Conservation (phyloP, 768 basidiomycete species). For the Boletellus sp. region DNA sequence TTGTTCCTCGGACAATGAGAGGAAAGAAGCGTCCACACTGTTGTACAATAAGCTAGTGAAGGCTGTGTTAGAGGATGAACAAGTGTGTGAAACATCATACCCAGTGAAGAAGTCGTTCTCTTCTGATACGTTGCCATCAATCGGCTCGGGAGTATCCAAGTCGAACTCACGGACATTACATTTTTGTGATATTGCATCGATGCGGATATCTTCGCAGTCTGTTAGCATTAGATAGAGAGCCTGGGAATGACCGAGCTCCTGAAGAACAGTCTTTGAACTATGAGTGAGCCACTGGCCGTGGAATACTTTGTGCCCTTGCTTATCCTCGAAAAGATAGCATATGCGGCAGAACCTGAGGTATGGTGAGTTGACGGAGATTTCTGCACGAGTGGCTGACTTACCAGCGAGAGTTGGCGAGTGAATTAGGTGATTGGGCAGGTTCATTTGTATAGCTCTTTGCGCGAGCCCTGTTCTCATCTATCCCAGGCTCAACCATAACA, state of each 20-base stretch:
- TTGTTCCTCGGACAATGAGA: slow-evolving; percentile 39
- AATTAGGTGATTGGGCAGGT: slow-evolving; percentile 48
- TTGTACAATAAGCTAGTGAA: slow-evolving; percentile 49
- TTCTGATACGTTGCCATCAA: slow-evolving; percentile 38
- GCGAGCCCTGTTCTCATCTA: slow-evolving; percentile 41
- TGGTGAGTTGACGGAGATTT: not conserved
- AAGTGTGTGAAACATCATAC: slow-evolving; percentile 32
- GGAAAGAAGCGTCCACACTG: slow-evolving; percentile 43
- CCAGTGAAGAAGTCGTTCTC: slow-evolving; percentile 54
- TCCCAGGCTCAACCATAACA: slow-evolving; percentile 60
- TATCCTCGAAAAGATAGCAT: slow-evolving; percentile 54
- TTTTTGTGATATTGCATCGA: slow-evolving; percentile 56
- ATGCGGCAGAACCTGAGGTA: slow-evolving; percentile 67
- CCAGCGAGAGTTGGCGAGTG: slow-evolving; percentile 59
- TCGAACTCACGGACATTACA: slow-evolving; percentile 47
- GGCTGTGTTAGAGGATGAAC: slow-evolving; percentile 1
- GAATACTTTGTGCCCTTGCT: slow-evolving; percentile 43
- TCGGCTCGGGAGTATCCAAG: slow-evolving; percentile 42
- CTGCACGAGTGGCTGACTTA: slow-evolving; percentile 29
- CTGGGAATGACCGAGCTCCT: slow-evolving; percentile 63
- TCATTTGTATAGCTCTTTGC: slow-evolving; percentile 38
- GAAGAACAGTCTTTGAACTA: slow-evolving; percentile 58
- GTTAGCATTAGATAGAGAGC: slow-evolving; percentile 51
- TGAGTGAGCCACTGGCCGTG: slow-evolving; percentile 74
- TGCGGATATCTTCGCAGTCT: slow-evolving; percentile 51